phyloP scores from a whole-genome alignment of 2,329 filamentous ascomycete species.

The Thyridium curvatum region DNA sequence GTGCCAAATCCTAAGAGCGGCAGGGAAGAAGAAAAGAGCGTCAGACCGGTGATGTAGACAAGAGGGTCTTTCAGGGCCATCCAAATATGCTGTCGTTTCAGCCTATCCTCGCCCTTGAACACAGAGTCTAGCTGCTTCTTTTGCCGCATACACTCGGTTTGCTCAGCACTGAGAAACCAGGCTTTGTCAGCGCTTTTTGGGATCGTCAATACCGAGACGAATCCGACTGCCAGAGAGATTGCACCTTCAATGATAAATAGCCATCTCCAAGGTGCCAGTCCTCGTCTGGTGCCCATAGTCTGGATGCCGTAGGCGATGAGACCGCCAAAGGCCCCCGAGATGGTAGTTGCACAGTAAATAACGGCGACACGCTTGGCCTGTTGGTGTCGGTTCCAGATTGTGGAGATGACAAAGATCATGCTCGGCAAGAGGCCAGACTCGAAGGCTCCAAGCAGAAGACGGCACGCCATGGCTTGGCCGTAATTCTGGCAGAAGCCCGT shows the following conservation, averaged over 20 bases:
- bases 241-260: conserved; percentile 35
- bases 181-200: conserved; percentile 3
- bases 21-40: conserved; percentile 5
- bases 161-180: conserved; percentile 4
- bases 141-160: conserved; percentile 5
- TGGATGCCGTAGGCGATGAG: conserved; percentile 13
- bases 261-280: conserved; percentile 39
- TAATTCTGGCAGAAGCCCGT: conserved; percentile 8
- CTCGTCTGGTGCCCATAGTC: conserved; percentile 31
- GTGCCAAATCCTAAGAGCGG: conserved; percentile 5
- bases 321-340: conserved; percentile 15
- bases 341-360: conserved; percentile 15
- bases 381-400: conserved; percentile 21
- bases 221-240: neutral
- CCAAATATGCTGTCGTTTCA: conserved; percentile 2
- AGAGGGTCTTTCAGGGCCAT: conserved; percentile 1
- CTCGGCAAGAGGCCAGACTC: conserved; percentile 20
- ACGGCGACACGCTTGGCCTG: conserved; percentile 16
- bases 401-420: conserved; percentile 18
- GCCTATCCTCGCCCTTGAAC: conserved; percentile 1
- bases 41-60: conserved; percentile 3
- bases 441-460: conserved; percentile 9
- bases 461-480: conserved; percentile 4
- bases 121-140: conserved; percentile 3
- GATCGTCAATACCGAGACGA: neutral